Evolutionary conservation across 2,329 filamentous ascomycete genomes (phyloP), one percentile per base, ranked within the genome.

Genomic region (Macroventuria anomochaeta): DNA sequence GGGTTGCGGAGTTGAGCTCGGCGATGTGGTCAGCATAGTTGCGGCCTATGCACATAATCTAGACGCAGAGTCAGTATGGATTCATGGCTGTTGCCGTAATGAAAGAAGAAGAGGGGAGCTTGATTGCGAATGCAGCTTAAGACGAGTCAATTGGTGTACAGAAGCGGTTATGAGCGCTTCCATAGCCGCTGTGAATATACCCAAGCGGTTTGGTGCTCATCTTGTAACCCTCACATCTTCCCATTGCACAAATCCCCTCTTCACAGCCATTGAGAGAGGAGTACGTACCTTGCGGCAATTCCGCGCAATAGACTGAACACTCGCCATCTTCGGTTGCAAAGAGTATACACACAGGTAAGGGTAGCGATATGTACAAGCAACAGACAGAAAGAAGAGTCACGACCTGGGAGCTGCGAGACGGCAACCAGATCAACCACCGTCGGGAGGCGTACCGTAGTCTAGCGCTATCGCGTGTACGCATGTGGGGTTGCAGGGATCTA

Each of bases 1-100:
- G 95, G 62, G 87, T 86, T 56, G 83, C 82, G 76, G 88, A 96
- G 77, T 92, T 92, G 64, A 99, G 85, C 80, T 99, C 95, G 60
- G 88, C 85, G 72, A 97, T 89, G 78, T 99, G 95, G 76, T 96
- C 95, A 90, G 93, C 93, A 83, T 97, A 99, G 81, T 99, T 96
- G 68, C 95, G 86, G 65, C 92, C 91, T 72, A 97, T 96, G 78
- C 93, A 97, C 73, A 96, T 89, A 49, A 96, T 85, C 81, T 96
- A 34, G 17, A 5, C n/a, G n/a, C n/a, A 0, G 8, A 4, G 32
- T 13, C 23, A 25, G 23, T 25, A 25, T 25, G 23, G 23, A n/a
- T n/a, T n/a, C n/a, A n/a, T n/a, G n/a, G n/a, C n/a, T n/a, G n/a
- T n/a, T n/a, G n/a, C n/a, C n/a, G n/a, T n/a, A n/a, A n/a, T n/a